Conservation (phyloP, 1,284 basidiomycete species). For the Ustilago cynodontis region DNA sequence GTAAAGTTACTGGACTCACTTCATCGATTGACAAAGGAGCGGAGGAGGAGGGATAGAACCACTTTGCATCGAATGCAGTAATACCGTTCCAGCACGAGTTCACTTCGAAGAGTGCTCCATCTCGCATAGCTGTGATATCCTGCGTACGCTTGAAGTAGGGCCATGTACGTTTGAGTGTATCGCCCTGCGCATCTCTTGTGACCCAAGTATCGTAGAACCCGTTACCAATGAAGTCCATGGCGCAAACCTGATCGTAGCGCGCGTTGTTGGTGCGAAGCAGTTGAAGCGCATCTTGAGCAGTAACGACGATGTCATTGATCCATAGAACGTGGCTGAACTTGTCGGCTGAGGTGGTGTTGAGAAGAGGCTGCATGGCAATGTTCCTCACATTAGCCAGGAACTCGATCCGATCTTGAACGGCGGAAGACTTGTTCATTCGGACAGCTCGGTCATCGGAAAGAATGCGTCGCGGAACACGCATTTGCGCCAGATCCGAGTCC, state of each 20-base stretch:
- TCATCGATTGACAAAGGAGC: constrained; percentile 8
- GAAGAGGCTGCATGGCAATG: constrained; percentile 55
- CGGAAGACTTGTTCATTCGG: constrained; percentile 34
- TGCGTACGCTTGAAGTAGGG: constrained; percentile 73
- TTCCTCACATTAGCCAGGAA: constrained; percentile 58
- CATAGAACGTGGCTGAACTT: constrained; percentile 56
- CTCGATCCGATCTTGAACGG: constrained; percentile 42
- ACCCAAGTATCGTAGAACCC: constrained; percentile 73
- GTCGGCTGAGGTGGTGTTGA: neutral
- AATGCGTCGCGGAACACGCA: constrained; percentile 50
- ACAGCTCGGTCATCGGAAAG: constrained; percentile 46
- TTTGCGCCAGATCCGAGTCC: constrained; percentile 65
- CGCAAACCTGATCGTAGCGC: constrained; percentile 75
- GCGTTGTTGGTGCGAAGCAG: constrained; percentile 73
- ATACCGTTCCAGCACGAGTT: constrained; percentile 77
- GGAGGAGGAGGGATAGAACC: constrained; percentile 62
- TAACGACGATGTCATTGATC: constrained; percentile 60
- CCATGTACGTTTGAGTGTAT: constrained; percentile 73
- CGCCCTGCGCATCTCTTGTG: constrained; percentile 39
- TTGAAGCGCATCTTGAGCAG: constrained; percentile 66
- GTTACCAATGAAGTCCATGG: constrained; percentile 73
- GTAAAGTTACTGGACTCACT: constrained; percentile 69
- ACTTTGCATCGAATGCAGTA: constrained; percentile 73
- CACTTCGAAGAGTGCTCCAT: constrained; percentile 73
- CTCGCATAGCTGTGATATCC: constrained; percentile 67